Base-by-base conservation (phyloP, 2,329 filamentous ascomycete genomes). In the Phyllosticta paracitricarpa region DNA sequence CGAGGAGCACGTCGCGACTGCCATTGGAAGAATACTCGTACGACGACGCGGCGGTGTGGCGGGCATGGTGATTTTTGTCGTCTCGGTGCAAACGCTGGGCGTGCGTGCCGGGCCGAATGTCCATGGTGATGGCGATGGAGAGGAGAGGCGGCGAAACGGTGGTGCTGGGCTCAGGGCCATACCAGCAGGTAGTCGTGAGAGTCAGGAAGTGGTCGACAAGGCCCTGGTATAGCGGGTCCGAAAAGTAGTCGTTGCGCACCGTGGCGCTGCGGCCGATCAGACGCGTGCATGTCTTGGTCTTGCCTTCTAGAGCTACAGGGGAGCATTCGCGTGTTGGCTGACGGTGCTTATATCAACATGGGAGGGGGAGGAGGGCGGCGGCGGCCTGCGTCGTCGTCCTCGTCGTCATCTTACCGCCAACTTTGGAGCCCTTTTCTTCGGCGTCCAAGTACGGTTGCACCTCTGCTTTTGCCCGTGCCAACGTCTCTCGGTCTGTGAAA, bases 1-100 rank as follows among this genome's bases (percentile, higher is more conserved):
- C 71, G 1, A 75, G 59, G 1, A 73, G 67, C 65, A 75, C 68
- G 56, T 75, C 73, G 4, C 73, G 71, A 19, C 70, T 68, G 4
- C 58, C 48, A n/a, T 48, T n/a, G 40, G 40, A n/a, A n/a, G 14
- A 17, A n/a, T 48, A 48, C 2, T n/a, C 14, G 57, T 75, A 73
- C 1, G 58, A 56, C 1, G 63, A 55, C 0, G 68, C 62, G 14
- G 64, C 54, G 3, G 56, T 22, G 62, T 76, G 73, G 4, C 70
- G 66, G 6, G 70, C 70, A 58, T 75, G 74, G 57, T 75, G 73
- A 59, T 73, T 75, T 62, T 75, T 75, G 63, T 76, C 74, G 60
- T 75, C 73, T 4, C 74, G 71, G 58, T 76, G 73, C 6, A 76
- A 66, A 8, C 67, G 65, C 60, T 75, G 73, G 1, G 73, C 66